Conservation (phyloP, 306 rosid genomes). For the Lathyrus aphaca region DNA sequence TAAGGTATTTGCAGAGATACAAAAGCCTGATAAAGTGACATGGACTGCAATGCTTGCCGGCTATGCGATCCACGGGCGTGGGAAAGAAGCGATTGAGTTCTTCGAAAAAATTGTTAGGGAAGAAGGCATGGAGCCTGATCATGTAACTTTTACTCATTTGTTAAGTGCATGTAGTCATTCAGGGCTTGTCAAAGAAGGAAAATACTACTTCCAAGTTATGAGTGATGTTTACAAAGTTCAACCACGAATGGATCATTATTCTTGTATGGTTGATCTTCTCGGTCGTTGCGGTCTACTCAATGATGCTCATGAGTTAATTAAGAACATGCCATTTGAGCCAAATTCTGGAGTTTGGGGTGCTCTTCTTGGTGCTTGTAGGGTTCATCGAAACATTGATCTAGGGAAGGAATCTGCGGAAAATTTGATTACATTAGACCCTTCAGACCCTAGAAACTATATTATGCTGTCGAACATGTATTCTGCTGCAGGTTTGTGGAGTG, state of each 20-base stretch:
- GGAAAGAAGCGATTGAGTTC: conserved; percentile 60
- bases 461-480: conserved; percentile 75
- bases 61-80: conserved; percentile 65
- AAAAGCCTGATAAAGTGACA: conserved; percentile 66
- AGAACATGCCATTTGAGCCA: conserved; percentile 66
- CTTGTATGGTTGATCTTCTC: conserved; percentile 90
- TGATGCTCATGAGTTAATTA: conserved; percentile 67
- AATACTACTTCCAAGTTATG: conserved; percentile 61
- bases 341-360: conserved; percentile 87
- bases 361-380: conserved; percentile 77
- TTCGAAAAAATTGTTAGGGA: conserved; percentile 52
- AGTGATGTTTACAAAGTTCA: conserved; percentile 55
- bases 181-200: conserved; percentile 71
- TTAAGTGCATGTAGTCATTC: conserved; percentile 86
- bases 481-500: conserved; percentile 66
- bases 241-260: conserved; percentile 73
- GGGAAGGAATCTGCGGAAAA: conserved; percentile 75
- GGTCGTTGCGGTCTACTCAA: conserved; percentile 65
- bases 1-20: conserved; percentile 57
- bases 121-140: conserved; percentile 70
- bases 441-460: conserved; percentile 68
- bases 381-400: conserved; percentile 53
- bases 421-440: conserved; percentile 61
- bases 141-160: conserved; percentile 78
- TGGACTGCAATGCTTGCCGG: conserved; percentile 84